Conservation (phyloP, 2,329 filamentous ascomycete species). For the Triangularia verruculosa region DNA sequence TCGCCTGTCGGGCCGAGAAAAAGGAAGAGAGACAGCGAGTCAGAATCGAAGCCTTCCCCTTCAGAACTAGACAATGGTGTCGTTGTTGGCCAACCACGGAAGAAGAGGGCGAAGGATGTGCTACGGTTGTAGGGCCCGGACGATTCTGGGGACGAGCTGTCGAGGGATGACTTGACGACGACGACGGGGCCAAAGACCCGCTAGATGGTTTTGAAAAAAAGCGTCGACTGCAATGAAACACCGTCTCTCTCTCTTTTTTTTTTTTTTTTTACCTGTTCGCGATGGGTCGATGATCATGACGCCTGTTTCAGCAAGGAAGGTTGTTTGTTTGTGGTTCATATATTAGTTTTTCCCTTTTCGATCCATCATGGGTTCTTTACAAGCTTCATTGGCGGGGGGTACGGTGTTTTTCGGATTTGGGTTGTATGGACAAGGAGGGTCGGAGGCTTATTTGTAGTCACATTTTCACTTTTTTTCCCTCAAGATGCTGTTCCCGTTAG, state of each 20-base stretch:
- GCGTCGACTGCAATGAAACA: no score
- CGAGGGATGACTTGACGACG: neutral
- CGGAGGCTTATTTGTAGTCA: neutral
- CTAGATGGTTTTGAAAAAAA: no score
- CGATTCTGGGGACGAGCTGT: neutral
- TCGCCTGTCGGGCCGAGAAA: neutral
- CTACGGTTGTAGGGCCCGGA: neutral
- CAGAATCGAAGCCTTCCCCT: neutral
- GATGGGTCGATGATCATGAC: neutral
- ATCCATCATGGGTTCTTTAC: no score
- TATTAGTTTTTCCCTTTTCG: no score
- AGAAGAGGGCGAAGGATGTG: neutral
- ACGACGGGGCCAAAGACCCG: neutral
- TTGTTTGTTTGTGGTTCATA: neutral
- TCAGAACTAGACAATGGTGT: neutral
- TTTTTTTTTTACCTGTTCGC: neutral
- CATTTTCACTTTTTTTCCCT: no score
- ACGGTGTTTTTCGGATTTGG: neutral
- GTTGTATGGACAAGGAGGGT: neutral
- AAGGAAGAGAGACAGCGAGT: neutral
- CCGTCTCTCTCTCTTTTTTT: no score
- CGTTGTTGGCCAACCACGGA: neutral
- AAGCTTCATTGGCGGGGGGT: neutral
- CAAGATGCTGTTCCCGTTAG: no score
- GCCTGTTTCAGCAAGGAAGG: neutral